These are phyloP conservation scores for Mortierella sp. DNA, from an alignment of 371 early-diverging fungal genomes.

Conservation along the genomic window DNA sequence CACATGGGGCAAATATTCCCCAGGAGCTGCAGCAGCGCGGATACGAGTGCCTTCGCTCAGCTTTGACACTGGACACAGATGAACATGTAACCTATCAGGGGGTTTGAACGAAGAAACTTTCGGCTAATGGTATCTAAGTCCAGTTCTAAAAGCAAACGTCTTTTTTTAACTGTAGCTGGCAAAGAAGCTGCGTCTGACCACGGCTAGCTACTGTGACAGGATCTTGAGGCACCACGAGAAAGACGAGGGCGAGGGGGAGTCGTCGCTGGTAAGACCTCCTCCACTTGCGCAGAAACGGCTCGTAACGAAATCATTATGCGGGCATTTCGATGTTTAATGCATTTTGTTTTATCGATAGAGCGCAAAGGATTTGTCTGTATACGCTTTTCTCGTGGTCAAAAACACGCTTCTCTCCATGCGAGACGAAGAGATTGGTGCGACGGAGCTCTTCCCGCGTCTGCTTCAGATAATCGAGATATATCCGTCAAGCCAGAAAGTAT, in stretches of 20 bases:
- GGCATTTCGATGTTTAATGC: no score
- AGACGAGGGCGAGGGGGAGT: background rate
- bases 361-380: constrained; percentile 28
- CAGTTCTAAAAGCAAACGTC: background rate
- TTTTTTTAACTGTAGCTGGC: constrained; percentile 15
- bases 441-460: constrained; percentile 75
- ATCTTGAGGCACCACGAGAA: constrained; percentile 53
- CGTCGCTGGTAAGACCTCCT: constrained; percentile 19
- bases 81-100: constrained; percentile 28
- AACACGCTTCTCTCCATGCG: constrained; percentile 62
- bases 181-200: constrained; percentile 36
- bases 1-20: constrained; percentile 1
- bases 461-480: constrained; percentile 75
- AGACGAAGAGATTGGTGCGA: constrained; percentile 56
- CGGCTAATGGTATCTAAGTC: no score
- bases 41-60: constrained; percentile 23
- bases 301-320: no score
- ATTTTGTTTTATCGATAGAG: constrained; percentile 9
- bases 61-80: background rate
- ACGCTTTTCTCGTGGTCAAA: constrained; percentile 61
- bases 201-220: constrained; percentile 58
- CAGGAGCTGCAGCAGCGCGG: constrained; percentile 41
- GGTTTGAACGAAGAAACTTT: no score
- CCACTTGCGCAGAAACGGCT: no score
- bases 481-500: constrained; percentile 51